These are phyloP conservation scores for Saccharomyces hybrid DNA, from an alignment of 1,139 yeast species.

Conservation along the genomic window DNA sequence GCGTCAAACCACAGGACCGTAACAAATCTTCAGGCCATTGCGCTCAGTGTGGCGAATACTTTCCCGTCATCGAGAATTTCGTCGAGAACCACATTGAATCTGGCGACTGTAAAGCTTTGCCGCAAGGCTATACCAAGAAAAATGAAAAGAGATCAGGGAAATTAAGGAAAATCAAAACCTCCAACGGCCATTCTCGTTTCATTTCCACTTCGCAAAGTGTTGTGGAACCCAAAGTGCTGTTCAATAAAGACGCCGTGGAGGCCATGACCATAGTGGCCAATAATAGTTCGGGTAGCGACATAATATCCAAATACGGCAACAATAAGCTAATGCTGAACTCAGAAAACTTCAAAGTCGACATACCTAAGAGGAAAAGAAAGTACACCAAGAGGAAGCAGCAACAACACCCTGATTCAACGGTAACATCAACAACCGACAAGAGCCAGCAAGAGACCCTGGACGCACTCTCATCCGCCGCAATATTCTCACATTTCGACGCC, in stretches of 20 bases:
- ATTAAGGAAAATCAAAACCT: conserved; percentile 23
- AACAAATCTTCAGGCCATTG: conserved; percentile 67
- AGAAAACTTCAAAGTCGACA: conserved; percentile 17
- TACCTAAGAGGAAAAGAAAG: conserved; percentile 2
- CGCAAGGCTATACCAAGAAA: conserved; percentile 37
- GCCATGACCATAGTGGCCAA: conserved; percentile 31
- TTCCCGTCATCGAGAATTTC: conserved; percentile 78
- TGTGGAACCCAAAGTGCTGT: conserved; percentile 28
- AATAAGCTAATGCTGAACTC: conserved; percentile 26
- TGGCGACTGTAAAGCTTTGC: conserved; percentile 64
- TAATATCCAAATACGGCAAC: conserved; percentile 20
- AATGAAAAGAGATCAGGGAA: conserved; percentile 3
- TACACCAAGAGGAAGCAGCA: conserved; percentile 2
- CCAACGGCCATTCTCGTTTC: conserved; percentile 31
- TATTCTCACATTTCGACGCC: conserved; percentile 9
- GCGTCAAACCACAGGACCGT: conserved; percentile 69
- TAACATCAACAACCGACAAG: background rate
- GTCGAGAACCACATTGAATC: conserved; percentile 82
- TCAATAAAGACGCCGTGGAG: conserved; percentile 29
- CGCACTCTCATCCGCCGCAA: background rate
- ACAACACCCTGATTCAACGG: background rate
- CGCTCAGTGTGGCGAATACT: conserved; percentile 69
- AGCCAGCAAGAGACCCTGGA: background rate
- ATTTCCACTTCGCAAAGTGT: conserved; percentile 30
- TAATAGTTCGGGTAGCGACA: conserved; percentile 17